Base-by-base conservation (phyloP, 2,329 filamentous ascomycete species). In the Aspergillus puulaauensis region DNA sequence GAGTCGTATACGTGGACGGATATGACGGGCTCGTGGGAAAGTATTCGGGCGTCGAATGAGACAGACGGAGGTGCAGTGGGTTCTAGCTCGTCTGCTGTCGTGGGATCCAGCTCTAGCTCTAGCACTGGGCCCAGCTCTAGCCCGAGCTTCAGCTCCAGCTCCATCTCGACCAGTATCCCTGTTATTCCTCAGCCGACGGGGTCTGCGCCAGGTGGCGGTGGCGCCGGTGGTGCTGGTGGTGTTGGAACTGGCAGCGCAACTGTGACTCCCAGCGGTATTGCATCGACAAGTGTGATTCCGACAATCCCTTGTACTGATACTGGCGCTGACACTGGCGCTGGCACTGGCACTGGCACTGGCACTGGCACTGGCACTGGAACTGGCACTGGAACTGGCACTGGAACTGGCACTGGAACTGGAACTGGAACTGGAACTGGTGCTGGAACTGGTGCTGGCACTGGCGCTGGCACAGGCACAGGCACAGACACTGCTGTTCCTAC, bases 1-100 rank as follows among this genome's bases (percentile, higher is more conserved):
- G 84, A 84, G 64, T 83, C 85, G 65, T 93, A 92, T 70, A 73
- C 80, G 33, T 92, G 85, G 65, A 79, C 79, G 24, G 88, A 90
- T 66, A 75, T 75, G 56, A 61, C 59, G 5, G 89, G 89, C 45
- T 78, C 75, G 53, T 89, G 79, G 77, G 66, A 87, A 64, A 88
- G 86, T 73, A 89, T 90, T 70, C 78, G 86, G 62, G 66, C 24
- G 12, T 37, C 35, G 12, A 37, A 37, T n/a, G 35, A 37, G 35
- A 37, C 35, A 0, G 12, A 14, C 14, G 35, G 35, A 6, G 35
- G 35, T 31, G 27, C 27, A 4, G 27, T 31, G 35, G 35, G 35
- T 7, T 37, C 35, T 6, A 37, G 35, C 6, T 37, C 35, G 9
- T 31, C 27, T 9, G 27, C 1, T n/a, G 35, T n/a, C 2, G 35